Base-by-base conservation (phyloP, 148 eudicot species). In the Rhododendron mucronatum region DNA sequence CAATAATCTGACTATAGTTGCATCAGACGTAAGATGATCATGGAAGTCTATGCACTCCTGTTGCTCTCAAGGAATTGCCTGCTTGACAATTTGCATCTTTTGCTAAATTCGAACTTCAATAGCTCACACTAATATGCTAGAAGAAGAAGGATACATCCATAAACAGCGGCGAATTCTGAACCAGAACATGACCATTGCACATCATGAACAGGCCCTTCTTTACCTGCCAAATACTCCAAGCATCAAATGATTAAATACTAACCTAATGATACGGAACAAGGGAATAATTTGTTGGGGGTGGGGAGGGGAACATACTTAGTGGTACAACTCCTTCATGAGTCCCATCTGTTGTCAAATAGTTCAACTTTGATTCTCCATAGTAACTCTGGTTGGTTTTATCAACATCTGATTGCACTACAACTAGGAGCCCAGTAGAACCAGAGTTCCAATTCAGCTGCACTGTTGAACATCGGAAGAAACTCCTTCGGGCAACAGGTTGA, bases 361-460 rank as follows among this genome's bases (percentile, higher is more conserved):
- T 87, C 75, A 97, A 90, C 90, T 95, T 97, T 88, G 99, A 90
- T 81, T 97, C 99, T 85, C 99, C 99, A 91, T 97, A 97, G 90
- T 95, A 95, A 93, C 99, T 97, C 91, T 97, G 98, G 88, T 95
- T 95, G 37, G 98, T 97, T 94, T 94, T 94, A 90, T 97, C 99
- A 89, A 95, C 98, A 90, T 97, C 99, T 87, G 98, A 90, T 89
- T 95, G 99, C 85, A 96, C 98, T 90, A 95, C 92, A 82, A 89
- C 90, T 65, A 97, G 93, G 82, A 97, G 95, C 81, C 98, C 99
- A 47, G 96, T 95, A 63, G 99, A 94, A 57, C 98, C 95, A 88
- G 55, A 9, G 87, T 97, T 97, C 99, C 99, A 97, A 86, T 88
- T 90, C 74, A 94, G 88, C 83, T 97, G 98, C 63, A 95, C 98